phyloP scores from a whole-genome alignment of 176 grass and related monocot genomes.

The Phyllostachys edulis region DNA sequence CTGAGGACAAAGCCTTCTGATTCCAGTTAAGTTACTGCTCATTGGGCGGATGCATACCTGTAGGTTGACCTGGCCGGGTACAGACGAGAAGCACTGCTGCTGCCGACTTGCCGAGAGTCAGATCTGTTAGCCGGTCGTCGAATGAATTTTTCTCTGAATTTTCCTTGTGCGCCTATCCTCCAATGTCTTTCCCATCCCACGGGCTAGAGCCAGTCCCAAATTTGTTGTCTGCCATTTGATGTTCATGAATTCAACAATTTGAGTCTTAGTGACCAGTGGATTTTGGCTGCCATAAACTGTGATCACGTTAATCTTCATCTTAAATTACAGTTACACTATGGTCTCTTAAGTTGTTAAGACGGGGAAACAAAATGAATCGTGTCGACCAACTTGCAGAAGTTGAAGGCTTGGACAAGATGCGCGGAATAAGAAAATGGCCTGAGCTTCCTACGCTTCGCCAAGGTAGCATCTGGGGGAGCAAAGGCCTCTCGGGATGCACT shows the following conservation, averaged over 20 bases:
- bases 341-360: background rate
- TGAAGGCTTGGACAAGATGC: background rate
- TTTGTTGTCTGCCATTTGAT: slow-evolving; percentile 31
- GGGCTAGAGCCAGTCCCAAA: background rate
- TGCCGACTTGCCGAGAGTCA: slow-evolving; percentile 66
- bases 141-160: slow-evolving; percentile 41
- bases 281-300: background rate
- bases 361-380: background rate
- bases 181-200: background rate
- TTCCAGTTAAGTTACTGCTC: background rate
- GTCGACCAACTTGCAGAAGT: background rate
- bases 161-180: background rate
- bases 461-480: background rate
- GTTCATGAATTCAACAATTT: slow-evolving; percentile 6
- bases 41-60: slow-evolving; percentile 21
- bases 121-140: slow-evolving; percentile 82
- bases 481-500: background rate
- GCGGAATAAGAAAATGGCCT: slow-evolving; percentile 5
- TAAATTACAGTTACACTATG: background rate
- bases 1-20: background rate
- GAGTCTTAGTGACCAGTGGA: slow-evolving; percentile 25
- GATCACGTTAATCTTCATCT: background rate
- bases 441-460: background rate
- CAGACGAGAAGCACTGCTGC: slow-evolving; percentile 80
- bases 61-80: slow-evolving; percentile 88